A percentile compares a stretch with the other conserved stretches of the same genome.
Evolutionary conservation across 1,139 yeast species (phyloP).

Genomic region (Lodderomyces jiufengensis): DNA sequence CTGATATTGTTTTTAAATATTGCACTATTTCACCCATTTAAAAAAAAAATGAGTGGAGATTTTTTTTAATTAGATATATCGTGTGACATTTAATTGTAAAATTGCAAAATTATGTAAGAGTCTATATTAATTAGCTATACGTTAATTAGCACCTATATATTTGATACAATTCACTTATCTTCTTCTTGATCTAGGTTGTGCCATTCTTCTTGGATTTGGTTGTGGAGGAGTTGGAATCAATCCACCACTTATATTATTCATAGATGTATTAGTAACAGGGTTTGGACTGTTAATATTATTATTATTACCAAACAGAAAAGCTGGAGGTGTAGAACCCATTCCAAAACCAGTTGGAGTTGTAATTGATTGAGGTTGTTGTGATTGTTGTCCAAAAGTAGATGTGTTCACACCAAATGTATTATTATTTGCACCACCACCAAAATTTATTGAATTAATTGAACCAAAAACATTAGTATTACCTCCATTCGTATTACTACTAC

Average conservation of each 20-base stretch:
- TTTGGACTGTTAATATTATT: not conserved
- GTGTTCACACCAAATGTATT: conserved; percentile 2
- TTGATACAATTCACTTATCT: conserved; percentile 11
- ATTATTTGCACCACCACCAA: conserved; percentile 4
- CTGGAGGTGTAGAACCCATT: not conserved
- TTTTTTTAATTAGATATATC: too few relatives aligned
- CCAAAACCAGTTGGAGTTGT: conserved; percentile 2
- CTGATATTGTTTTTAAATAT: too few relatives aligned
- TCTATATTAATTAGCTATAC: too few relatives aligned
- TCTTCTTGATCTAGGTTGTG: conserved; percentile 30
- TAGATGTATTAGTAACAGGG: not conserved
- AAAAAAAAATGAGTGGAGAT: too few relatives aligned
- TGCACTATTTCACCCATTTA: too few relatives aligned
- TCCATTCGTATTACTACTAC: too few relatives aligned
- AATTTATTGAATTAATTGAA: too few relatives aligned
- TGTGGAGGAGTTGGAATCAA: conserved; percentile 14
- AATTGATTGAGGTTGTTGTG: conserved; percentile 4
- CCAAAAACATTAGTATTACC: conserved; percentile 3
- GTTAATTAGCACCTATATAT: too few relatives aligned
- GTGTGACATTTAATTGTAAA: too few relatives aligned
- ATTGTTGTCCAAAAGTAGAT: conserved; percentile 9
- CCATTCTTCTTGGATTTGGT: conserved; percentile 24
- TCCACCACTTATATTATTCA: too few relatives aligned
- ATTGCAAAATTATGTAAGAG: too few relatives aligned
- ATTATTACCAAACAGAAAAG: not conserved